Conservation (phyloP, 2,329 filamentous ascomycete genomes). For the Penicillium aurantiogriseum region DNA sequence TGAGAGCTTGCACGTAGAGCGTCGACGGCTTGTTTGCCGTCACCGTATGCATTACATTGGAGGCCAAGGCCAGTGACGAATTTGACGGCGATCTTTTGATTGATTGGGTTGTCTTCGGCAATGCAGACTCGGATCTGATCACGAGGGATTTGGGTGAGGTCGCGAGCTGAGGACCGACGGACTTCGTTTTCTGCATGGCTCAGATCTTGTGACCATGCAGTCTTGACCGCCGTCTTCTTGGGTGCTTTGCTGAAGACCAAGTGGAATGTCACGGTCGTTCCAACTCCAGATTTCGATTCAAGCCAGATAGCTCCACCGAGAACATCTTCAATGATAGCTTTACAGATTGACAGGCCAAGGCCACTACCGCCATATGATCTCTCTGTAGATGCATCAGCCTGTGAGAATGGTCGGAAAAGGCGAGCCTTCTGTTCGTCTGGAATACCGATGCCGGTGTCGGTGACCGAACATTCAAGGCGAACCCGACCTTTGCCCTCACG, state of each 20-base stretch:
- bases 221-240: conserved; percentile 55
- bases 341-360: conserved; percentile 89
- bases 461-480: conserved; percentile 78
- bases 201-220: conserved; percentile 53
- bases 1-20: conserved; percentile 71
- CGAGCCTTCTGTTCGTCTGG: conserved; percentile 73
- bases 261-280: conserved; percentile 70
- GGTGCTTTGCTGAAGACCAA: conserved; percentile 82
- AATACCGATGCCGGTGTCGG: conserved; percentile 90
- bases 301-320: conserved; percentile 84
- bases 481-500: conserved; percentile 68
- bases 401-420: conserved; percentile 87
- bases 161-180: conserved; percentile 52
- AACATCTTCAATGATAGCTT: conserved; percentile 87
- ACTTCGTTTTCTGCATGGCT: conserved; percentile 44
- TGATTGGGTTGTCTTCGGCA: conserved; percentile 92
- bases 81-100: conserved; percentile 88
- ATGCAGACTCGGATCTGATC: conserved; percentile 84
- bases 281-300: conserved; percentile 66
- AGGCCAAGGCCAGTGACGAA: conserved; percentile 86
- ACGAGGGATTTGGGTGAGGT: conserved; percentile 71
- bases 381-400: conserved; percentile 86
- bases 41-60: conserved; percentile 82
- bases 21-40: conserved; percentile 83
- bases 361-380: conserved; percentile 90